phyloP scores from a whole-genome alignment of 164 flowering plant genomes.

The Nymphaea colorata region DNA sequence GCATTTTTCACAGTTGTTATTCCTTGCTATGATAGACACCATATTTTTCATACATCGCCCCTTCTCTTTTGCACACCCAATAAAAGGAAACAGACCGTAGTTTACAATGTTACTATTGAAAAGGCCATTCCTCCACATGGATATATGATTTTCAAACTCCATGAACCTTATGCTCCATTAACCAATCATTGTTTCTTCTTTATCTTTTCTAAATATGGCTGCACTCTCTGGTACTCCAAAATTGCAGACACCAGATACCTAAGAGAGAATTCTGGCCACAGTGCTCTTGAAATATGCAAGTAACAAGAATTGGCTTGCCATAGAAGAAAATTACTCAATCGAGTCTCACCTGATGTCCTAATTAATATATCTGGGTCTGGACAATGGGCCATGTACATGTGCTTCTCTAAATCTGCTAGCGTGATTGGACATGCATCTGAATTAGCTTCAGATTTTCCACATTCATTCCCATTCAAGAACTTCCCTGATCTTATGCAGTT shows the following conservation, averaged over 20 bases:
- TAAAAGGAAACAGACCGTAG: no score
- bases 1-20: no score
- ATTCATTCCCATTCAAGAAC: background rate
- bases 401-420: constrained; percentile 25
- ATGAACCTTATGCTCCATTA: no score
- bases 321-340: constrained; percentile 40
- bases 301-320: constrained; percentile 28
- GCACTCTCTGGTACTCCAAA: constrained; percentile 22
- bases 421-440: constrained; percentile 4
- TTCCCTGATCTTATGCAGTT: constrained; percentile 10
- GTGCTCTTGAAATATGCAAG: constrained; percentile 22
- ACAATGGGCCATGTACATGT: constrained; percentile 24
- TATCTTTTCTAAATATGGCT: constrained; percentile 18
- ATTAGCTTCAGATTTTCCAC: background rate
- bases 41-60: no score
- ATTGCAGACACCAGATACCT: constrained; percentile 35
- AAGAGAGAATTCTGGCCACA: constrained; percentile 41
- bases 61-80: no score
- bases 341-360: constrained; percentile 34
- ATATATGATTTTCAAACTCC: no score
- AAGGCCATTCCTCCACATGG: no score
- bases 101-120: no score
- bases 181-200: constrained; percentile 3
- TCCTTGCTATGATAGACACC: no score
- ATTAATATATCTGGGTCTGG: constrained; percentile 41